A percentile compares a stretch with the other conserved stretches of the same genome.
phyloP scores from a whole-genome alignment of 2,329 filamentous ascomycete genomes.

The Fusarium sp. region DNA sequence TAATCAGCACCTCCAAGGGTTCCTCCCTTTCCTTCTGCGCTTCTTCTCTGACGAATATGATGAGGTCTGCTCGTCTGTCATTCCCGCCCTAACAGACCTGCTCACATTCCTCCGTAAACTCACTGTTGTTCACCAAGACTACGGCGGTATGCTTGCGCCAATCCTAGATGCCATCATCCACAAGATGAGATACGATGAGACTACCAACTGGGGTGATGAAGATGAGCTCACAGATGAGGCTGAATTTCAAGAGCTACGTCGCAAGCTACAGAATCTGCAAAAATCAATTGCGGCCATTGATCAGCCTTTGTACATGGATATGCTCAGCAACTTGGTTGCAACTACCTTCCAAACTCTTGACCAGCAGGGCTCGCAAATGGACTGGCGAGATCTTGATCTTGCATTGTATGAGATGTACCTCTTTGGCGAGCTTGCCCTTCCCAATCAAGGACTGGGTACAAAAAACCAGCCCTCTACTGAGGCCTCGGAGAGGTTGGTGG shows the following conservation, averaged over 20 bases:
- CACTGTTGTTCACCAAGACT: conserved; percentile 75
- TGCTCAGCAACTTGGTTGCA: conserved; percentile 86
- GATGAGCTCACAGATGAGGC: conserved; percentile 96
- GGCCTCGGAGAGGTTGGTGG: conserved; percentile 82
- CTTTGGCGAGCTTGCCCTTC: conserved; percentile 93
- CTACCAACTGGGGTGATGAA: conserved; percentile 90
- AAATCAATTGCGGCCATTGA: conserved; percentile 93
- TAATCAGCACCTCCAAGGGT: conserved; percentile 82
- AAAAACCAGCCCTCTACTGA: conserved; percentile 85
- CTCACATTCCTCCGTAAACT: conserved; percentile 90
- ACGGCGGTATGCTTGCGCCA: conserved; percentile 84
- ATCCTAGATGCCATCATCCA: conserved; percentile 91
- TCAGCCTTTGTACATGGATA: conserved; percentile 87
- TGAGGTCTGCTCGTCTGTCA: conserved; percentile 95
- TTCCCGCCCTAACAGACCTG: conserved; percentile 91
- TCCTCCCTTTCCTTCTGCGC: conserved; percentile 86
- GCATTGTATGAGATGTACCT: conserved; percentile 95
- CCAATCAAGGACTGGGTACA: conserved; percentile 83
- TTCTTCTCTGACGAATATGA: conserved; percentile 99
- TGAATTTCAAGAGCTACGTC: conserved; percentile 94
- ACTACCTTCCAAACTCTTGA: conserved; percentile 86
- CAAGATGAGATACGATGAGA: conserved; percentile 99
- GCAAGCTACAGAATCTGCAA: conserved; percentile 88
- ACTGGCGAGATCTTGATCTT: conserved; percentile 95
- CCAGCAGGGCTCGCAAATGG: conserved; percentile 77